A percentile compares a stretch with the other conserved stretches of the same genome.
These are phyloP conservation scores for Rhizopogon salebrosus DNA, from an alignment of 768 basidiomycete species.

Conservation along the genomic window DNA sequence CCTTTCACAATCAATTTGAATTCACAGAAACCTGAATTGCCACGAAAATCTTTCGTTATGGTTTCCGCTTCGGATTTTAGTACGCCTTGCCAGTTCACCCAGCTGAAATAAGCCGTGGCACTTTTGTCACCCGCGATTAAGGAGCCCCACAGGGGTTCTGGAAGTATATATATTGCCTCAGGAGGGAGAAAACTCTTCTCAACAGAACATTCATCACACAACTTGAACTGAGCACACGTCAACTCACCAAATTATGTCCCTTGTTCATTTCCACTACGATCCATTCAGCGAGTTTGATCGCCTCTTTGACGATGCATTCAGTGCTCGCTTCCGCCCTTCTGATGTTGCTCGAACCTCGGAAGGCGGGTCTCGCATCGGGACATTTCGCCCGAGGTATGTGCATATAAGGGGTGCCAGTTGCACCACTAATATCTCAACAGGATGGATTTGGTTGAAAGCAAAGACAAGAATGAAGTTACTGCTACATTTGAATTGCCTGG, in stretches of 20 bases:
- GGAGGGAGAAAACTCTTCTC: not conserved
- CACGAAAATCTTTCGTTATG: too few relatives aligned
- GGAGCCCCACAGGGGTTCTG: not conserved
- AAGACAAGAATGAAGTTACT: conserved; percentile 41
- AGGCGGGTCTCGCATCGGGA: conserved; percentile 6
- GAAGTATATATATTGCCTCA: not conserved
- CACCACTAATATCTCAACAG: conserved; percentile 20
- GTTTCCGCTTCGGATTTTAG: not conserved
- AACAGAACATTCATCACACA: not conserved
- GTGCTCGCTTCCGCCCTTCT: conserved; percentile 19
- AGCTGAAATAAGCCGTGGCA: too few relatives aligned
- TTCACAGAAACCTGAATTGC: not conserved
- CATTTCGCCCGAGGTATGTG: conserved; percentile 28
- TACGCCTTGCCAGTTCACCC: too few relatives aligned
- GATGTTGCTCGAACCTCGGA: conserved; percentile 3
- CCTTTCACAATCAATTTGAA: not conserved
- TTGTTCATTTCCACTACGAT: conserved; percentile 29
- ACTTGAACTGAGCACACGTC: not conserved
- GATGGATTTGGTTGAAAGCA: conserved; percentile 52
- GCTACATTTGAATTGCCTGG: conserved; percentile 59
- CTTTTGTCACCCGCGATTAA: too few relatives aligned
- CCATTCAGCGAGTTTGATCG: conserved; percentile 39
- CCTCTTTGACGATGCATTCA: conserved; percentile 36
- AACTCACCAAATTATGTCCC: conserved; percentile 15
- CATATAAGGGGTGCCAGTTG: not conserved